These are phyloP conservation scores for Scheffersomyces quercinus DNA, from an alignment of 1,139 yeast species.

Conservation along the genomic window DNA sequence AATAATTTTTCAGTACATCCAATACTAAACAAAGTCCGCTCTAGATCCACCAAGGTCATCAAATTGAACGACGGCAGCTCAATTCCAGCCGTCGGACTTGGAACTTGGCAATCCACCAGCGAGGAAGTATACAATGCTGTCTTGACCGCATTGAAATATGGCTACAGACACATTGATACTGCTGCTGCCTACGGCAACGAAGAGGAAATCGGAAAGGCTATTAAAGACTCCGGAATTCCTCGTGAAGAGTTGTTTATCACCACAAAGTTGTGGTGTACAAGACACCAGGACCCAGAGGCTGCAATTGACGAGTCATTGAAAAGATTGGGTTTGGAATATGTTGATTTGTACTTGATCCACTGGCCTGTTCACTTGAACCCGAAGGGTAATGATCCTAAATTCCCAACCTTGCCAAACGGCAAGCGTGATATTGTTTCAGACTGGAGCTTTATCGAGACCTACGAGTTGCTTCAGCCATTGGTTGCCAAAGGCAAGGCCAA, in stretches of 20 bases:
- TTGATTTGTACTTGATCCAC: conserved; percentile 78
- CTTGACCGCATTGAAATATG: conserved; percentile 39
- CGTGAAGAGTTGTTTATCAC: conserved; percentile 71
- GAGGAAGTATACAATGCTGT: conserved; percentile 42
- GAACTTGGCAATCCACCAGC: conserved; percentile 52
- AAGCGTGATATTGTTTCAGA: conserved; percentile 25
- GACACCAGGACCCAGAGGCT: conserved; percentile 56
- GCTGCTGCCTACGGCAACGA: conserved; percentile 58
- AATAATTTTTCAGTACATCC: no score
- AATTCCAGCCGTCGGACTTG: conserved; percentile 62
- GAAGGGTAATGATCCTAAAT: conserved; percentile 11
- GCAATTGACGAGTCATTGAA: conserved; percentile 61
- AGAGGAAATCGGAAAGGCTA: conserved; percentile 54
- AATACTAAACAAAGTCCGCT: neutral
- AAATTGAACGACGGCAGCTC: conserved; percentile 21
- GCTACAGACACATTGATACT: conserved; percentile 32
- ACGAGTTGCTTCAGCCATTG: conserved; percentile 14
- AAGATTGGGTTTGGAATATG: conserved; percentile 70
- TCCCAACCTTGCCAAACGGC: conserved; percentile 27
- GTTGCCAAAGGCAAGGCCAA: conserved; percentile 12
- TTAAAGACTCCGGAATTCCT: conserved; percentile 62
- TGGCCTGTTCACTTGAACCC: conserved; percentile 58
- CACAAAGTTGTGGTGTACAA: conserved; percentile 72
- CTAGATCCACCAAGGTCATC: conserved; percentile 5
- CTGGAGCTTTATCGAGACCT: conserved; percentile 55